phyloP scores from a whole-genome alignment of 1,139 yeast genomes.

The Suhomyces guaymorum region DNA sequence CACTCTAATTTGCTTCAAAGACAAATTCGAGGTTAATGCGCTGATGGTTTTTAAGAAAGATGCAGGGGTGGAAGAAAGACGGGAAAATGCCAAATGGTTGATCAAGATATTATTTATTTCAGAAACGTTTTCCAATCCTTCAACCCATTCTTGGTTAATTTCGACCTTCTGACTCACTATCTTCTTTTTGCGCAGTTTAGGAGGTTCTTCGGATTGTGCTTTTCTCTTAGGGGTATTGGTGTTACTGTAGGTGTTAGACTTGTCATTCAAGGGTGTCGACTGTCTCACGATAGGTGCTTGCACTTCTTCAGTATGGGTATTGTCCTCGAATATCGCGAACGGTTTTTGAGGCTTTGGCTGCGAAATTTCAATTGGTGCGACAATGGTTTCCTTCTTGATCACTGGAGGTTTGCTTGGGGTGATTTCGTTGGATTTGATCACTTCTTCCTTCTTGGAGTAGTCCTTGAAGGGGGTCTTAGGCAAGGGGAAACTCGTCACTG shows the following conservation, averaged over 20 bases:
- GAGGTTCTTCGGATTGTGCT: constrained; percentile 36
- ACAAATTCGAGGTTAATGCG: constrained; percentile 44
- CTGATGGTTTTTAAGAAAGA: constrained; percentile 64
- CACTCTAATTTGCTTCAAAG: constrained; percentile 51
- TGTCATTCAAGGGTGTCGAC: constrained; percentile 28
- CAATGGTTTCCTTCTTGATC: constrained; percentile 3
- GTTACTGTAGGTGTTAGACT: constrained; percentile 23
- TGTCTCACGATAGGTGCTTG: constrained; percentile 15
- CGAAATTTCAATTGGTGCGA: constrained; percentile 7
- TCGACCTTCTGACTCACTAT: constrained; percentile 19
- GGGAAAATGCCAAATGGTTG: constrained; percentile 87
- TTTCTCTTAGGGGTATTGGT: constrained; percentile 22
- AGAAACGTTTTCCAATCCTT: constrained; percentile 39
- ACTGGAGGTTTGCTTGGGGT: constrained; percentile 19
- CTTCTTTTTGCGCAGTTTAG: constrained; percentile 17
- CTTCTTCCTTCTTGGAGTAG: constrained; percentile 2
- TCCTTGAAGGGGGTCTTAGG: constrained; percentile 17
- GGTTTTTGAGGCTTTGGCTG: constrained; percentile 18
- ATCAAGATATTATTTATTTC: constrained; percentile 66
- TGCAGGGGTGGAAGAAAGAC: constrained; percentile 84
- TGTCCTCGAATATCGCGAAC: constrained; percentile 21
- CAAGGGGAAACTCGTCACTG: constrained; percentile 8
- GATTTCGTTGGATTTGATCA: constrained; percentile 9
- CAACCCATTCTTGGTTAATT: constrained; percentile 30
- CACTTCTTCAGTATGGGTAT: constrained; percentile 1